phyloP scores from a whole-genome alignment of 225 moss, liverwort and hornwort genomes.

The Climacium dendroides region DNA sequence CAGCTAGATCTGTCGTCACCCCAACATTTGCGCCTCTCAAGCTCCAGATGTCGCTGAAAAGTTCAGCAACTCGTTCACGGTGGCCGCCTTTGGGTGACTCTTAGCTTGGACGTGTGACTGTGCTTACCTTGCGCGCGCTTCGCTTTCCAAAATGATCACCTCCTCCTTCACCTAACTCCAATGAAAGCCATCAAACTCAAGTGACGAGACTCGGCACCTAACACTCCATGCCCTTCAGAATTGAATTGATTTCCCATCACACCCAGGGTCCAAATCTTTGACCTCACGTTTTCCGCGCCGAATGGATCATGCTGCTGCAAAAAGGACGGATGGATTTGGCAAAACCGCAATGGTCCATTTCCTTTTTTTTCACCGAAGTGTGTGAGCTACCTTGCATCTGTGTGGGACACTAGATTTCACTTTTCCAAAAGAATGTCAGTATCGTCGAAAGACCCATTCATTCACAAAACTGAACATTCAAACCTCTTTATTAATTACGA shows the following conservation, averaged over 20 bases:
- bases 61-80: background rate
- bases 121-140: background rate
- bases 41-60: background rate
- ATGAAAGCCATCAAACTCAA: background rate
- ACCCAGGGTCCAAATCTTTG: background rate
- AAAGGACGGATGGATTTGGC: background rate
- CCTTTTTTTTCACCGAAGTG: background rate
- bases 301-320: background rate
- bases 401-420: background rate
- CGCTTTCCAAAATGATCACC: background rate
- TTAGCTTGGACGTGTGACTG: background rate
- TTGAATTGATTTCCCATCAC: background rate
- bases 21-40: background rate
- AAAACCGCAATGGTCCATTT: background rate
- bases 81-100: background rate
- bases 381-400: background rate
- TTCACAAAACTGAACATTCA: background rate
- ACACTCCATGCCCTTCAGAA: background rate
- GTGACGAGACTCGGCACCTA: background rate
- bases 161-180: background rate
- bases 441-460: background rate
- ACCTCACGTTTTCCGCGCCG: background rate
- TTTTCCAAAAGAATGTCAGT: background rate
- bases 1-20: background rate
- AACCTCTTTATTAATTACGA: background rate